Evolutionary conservation across 2,329 filamentous ascomycete species (phyloP), one percentile per base, ranked within the genome.

Genomic region (Verticillium nubilum): DNA sequence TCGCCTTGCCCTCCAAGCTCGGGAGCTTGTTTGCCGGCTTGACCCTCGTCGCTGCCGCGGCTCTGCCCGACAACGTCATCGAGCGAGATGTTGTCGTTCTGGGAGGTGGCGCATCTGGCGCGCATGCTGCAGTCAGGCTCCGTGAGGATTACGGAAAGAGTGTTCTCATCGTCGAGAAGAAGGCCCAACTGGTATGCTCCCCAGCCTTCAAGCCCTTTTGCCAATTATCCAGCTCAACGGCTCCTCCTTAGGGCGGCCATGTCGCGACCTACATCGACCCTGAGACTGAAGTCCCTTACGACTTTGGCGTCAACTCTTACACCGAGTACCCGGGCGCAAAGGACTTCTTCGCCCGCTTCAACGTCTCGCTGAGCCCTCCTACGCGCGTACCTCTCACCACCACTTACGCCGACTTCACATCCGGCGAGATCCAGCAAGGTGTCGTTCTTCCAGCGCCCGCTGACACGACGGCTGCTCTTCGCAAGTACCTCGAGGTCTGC

Each of bases 181-280:
- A 69, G 52, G 59, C 56, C 4, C 65, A 61, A 13, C 60, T 76
- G 37, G 73, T 76, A 65, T 33, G 68, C 61, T 6, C 4, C 15
- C 6, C 23, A 27, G 3, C n/a, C 15, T n/a, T 5, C 5, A 9
- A 13, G n/a, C 2, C 0, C 9, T 52, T 2, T n/a, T 12, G 12
- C 31, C 5, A 12, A 12, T n/a, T 13, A 26, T 9, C 9, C 28
- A 57, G 70, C 47, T 58, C 54, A 37, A 59, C 59, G 31, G 62
- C 54, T 37, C n/a, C 54, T 28, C 9, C 64, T 50, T 23, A 81
- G 61, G 81, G 81, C 19, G 80, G 81, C 2, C 79, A 83, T 62
- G 76, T 78, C 5, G 69, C 79, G 25, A 82, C 78, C 10, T 83
- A 79, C 63, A 70, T 66, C 3, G 76, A 77, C 35, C 75, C 74